Evolutionary conservation across 352 stramenopile genomes (phyloP).

Genomic region (Albugo laibachii): DNA sequence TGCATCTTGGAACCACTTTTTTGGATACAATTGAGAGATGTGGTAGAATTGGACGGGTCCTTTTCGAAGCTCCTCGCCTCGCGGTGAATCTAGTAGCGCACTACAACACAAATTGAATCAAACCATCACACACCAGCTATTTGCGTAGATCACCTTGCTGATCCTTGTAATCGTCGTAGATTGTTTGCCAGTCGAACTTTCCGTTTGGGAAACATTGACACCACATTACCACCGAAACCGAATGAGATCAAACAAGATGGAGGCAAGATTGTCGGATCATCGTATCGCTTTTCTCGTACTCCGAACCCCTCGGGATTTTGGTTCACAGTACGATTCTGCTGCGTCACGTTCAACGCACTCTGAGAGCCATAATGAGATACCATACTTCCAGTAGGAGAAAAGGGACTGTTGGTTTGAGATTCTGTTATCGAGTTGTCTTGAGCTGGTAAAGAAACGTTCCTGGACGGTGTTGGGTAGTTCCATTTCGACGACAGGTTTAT

Average conservation of each 20-base stretch:
- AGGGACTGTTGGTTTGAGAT: too few species aligned
- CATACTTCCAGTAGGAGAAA: too few species aligned
- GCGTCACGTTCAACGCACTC: too few species aligned
- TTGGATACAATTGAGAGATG: conserved; percentile 64
- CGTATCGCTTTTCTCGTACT: conserved; percentile 15
- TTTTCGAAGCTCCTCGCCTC: conserved; percentile 49
- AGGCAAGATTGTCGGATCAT: conserved; percentile 53
- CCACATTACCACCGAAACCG: conserved; percentile 76
- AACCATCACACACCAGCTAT: not conserved
- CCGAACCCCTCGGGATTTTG: not conserved
- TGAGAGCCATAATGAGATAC: too few species aligned
- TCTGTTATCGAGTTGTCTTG: too few species aligned
- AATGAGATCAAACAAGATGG: conserved; percentile 62
- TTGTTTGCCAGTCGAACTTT: conserved; percentile 31
- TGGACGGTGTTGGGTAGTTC: too few species aligned
- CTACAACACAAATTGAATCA: not conserved
- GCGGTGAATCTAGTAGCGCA: conserved; percentile 3
- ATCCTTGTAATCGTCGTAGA: not conserved
- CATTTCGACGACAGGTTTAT: too few species aligned
- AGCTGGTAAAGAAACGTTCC: too few species aligned
- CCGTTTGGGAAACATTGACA: conserved; percentile 76
- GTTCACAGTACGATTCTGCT: too few species aligned
- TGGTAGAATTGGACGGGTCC: conserved; percentile 58
- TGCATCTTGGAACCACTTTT: conserved; percentile 38
- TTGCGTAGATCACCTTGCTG: not conserved